Conservation (phyloP, 2,329 filamentous ascomycete species). For the Aspergillus costaricaensis region DNA sequence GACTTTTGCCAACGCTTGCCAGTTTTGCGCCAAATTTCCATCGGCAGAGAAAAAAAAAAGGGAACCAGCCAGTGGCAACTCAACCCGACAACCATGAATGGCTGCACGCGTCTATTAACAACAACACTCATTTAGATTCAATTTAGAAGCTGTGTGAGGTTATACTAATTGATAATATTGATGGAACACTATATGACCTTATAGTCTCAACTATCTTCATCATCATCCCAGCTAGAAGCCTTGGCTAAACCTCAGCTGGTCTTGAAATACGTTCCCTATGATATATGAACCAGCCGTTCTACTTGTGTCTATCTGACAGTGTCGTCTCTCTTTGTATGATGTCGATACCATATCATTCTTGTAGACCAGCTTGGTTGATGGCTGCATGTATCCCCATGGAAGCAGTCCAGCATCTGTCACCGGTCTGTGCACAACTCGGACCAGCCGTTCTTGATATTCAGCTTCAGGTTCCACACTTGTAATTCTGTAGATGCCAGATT, state of each 20-base stretch:
- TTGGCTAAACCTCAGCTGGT: too few relatives aligned
- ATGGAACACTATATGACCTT: too few relatives aligned
- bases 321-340: neutral
- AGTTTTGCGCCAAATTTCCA: constrained; percentile 5
- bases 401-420: neutral
- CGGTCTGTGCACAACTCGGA: neutral
- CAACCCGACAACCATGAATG: neutral
- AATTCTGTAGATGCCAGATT: neutral
- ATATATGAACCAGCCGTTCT: too few relatives aligned
- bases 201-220: too few relatives aligned
- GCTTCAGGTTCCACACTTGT: neutral
- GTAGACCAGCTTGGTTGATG: neutral
- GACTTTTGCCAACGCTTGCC: constrained; percentile 13
- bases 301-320: neutral
- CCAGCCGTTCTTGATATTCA: neutral
- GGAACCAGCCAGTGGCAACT: neutral
- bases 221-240: too few relatives aligned
- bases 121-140: too few relatives aligned
- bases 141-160: too few relatives aligned
- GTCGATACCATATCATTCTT: neutral
- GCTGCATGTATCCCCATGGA: neutral
- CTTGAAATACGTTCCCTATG: too few relatives aligned
- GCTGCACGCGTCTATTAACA: neutral
- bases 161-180: too few relatives aligned
- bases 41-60: constrained; percentile 12